Evolutionary conservation across 2,329 filamentous ascomycete genomes (phyloP).

Genomic region (Lachnellula cervina): DNA sequence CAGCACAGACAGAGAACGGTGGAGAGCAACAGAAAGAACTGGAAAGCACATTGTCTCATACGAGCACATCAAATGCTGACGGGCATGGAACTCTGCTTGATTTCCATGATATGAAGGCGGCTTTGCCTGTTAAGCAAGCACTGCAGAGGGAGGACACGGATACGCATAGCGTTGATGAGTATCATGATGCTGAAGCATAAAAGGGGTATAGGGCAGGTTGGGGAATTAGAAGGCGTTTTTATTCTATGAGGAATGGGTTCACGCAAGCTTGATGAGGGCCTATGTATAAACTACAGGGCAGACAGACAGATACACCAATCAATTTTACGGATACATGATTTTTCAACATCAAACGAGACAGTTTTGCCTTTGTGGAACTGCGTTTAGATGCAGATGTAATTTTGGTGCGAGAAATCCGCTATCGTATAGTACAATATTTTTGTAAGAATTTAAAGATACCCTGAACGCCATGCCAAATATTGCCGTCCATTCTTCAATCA

Average conservation of each 20-base stretch:
- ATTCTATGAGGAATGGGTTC: neutral
- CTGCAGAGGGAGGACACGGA: conserved; percentile 29
- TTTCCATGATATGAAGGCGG: conserved; percentile 51
- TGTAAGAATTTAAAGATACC: neutral
- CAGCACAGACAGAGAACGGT: conserved; percentile 23
- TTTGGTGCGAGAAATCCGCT: too few species aligned
- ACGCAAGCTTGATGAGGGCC: neutral
- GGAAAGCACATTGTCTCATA: conserved; percentile 24
- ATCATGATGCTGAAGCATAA: conserved; percentile 31
- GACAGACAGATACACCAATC: conserved; percentile 8
- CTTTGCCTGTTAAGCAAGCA: conserved; percentile 33
- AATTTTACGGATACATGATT: conserved; percentile 2
- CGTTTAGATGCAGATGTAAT: too few species aligned
- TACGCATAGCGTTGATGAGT: conserved; percentile 30
- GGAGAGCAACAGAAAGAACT: conserved; percentile 27
- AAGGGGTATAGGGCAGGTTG: neutral
- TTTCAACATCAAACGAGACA: neutral
- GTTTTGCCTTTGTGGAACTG: too few species aligned
- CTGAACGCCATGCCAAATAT: conserved; percentile 15
- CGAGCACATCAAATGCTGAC: conserved; percentile 10
- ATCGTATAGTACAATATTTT: too few species aligned
- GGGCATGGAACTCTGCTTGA: conserved; percentile 38
- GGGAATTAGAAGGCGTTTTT: conserved; percentile 8
- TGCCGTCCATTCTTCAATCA: conserved; percentile 1
- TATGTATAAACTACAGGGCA: neutral